Conservation (phyloP, 2,329 filamentous ascomycete genomes). For the Fusarium veterinarium region DNA sequence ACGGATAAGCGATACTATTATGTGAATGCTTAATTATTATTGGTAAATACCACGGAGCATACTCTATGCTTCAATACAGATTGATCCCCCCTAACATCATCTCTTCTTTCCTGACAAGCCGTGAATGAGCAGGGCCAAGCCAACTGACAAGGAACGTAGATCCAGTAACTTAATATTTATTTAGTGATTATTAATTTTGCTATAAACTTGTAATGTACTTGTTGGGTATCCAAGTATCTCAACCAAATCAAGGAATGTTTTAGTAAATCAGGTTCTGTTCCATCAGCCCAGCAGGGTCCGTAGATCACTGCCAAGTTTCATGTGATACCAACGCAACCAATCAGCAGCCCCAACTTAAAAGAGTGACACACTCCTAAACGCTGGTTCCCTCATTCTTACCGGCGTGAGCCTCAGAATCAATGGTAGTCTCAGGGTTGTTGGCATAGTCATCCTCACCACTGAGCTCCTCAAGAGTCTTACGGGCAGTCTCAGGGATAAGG, state of each 20-base stretch:
- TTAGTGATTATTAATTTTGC: neutral
- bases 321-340: neutral
- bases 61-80: neutral
- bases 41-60: neutral
- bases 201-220: neutral
- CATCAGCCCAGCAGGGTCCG: neutral
- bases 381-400: slow-evolving; percentile 31
- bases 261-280: neutral
- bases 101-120: neutral
- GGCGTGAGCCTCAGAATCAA: slow-evolving; percentile 24
- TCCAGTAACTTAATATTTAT: neutral
- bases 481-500: slow-evolving; percentile 79
- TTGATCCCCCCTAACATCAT: neutral
- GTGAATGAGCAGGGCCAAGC: neutral
- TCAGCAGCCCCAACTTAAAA: neutral
- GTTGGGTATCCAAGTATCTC: neutral
- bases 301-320: slow-evolving; percentile 11
- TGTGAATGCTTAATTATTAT: slow-evolving; percentile 12
- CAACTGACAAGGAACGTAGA: too few species aligned
- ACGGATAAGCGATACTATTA: neutral
- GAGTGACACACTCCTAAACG: slow-evolving; percentile 23
- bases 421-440: neutral
- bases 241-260: slow-evolving; percentile 8
- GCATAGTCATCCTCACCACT: slow-evolving; percentile 52
- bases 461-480: slow-evolving; percentile 77